phyloP scores from a whole-genome alignment of 2,329 filamentous ascomycete genomes.

The Colletotrichum liriopes region DNA sequence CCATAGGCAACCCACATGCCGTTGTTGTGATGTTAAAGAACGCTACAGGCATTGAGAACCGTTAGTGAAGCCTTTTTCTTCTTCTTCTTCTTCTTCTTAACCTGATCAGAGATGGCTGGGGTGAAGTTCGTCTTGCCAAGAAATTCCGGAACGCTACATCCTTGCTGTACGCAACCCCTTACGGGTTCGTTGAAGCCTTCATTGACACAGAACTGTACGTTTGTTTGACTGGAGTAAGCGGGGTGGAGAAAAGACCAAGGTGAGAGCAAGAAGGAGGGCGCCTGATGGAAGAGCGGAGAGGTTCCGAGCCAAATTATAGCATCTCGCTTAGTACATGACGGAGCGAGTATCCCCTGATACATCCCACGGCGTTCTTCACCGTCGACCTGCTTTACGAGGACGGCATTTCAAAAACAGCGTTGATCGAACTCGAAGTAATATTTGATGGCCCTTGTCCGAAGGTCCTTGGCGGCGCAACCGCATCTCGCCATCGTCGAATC shows the following conservation, averaged over 20 bases:
- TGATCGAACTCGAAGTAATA: neutral
- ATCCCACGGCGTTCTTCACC: neutral
- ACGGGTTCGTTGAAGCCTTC: slow-evolving; percentile 24
- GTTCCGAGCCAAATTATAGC: slow-evolving; percentile 2
- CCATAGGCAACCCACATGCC: slow-evolving; percentile 16
- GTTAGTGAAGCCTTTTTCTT: neutral
- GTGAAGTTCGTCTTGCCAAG: slow-evolving; percentile 4
- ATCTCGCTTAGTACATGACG: slow-evolving; percentile 11
- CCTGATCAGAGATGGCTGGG: neutral
- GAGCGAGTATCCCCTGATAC: neutral
- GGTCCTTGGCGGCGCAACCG: neutral
- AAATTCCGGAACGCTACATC: slow-evolving; percentile 16
- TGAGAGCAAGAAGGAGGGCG: neutral
- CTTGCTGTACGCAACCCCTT: slow-evolving; percentile 7
- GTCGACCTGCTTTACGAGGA: neutral
- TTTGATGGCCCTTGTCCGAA: too few relatives aligned
- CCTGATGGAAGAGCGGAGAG: slow-evolving; percentile 9
- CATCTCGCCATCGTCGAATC: neutral
- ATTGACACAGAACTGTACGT: slow-evolving; percentile 26
- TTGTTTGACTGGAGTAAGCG: slow-evolving; percentile 15
- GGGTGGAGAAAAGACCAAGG: slow-evolving; percentile 8
- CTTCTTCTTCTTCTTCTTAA: accelerated
- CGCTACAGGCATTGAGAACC: neutral
- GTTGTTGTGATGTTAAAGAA: slow-evolving; percentile 32
- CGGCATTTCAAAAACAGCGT: neutral